Percentiles rank a stretch among this genome's conserved stretches.
Evolutionary conservation across 257 asterid species (phyloP).

Genomic region (Salvia miltiorrhiza): DNA sequence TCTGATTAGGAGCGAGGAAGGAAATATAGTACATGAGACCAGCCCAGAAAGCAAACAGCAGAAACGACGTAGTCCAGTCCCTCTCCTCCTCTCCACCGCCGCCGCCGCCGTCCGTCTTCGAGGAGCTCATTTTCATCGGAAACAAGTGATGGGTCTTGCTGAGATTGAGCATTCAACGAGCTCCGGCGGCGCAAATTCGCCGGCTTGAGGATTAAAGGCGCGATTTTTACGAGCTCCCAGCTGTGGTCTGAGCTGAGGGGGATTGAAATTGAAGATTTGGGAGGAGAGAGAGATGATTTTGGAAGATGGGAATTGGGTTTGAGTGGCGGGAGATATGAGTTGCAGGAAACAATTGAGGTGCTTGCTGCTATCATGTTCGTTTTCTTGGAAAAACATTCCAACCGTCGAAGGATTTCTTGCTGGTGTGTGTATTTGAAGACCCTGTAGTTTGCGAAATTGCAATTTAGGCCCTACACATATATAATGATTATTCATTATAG

Average conservation of each 20-base stretch:
- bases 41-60: constrained; percentile 74
- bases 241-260: neutral
- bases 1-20: constrained; percentile 79
- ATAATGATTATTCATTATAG: neutral
- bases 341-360: constrained; percentile 46
- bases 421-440: neutral
- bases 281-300: constrained; percentile 9
- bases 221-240: constrained; percentile 14
- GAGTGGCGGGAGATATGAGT: constrained; percentile 36
- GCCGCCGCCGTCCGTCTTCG: constrained; percentile 26
- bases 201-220: constrained; percentile 16
- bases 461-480: neutral
- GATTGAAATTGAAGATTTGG: constrained; percentile 17
- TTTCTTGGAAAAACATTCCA: constrained; percentile 3
- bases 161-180: constrained; percentile 40
- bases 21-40: constrained; percentile 76
- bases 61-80: constrained; percentile 87
- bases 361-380: constrained; percentile 54
- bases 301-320: constrained; percentile 15
- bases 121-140: constrained; percentile 34
- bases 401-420: neutral
- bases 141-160: constrained; percentile 39
- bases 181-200: constrained; percentile 29
- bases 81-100: constrained; percentile 58
- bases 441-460: neutral